Conservation (phyloP, 306 rosid genomes). For the Trifolium fragiferum region DNA sequence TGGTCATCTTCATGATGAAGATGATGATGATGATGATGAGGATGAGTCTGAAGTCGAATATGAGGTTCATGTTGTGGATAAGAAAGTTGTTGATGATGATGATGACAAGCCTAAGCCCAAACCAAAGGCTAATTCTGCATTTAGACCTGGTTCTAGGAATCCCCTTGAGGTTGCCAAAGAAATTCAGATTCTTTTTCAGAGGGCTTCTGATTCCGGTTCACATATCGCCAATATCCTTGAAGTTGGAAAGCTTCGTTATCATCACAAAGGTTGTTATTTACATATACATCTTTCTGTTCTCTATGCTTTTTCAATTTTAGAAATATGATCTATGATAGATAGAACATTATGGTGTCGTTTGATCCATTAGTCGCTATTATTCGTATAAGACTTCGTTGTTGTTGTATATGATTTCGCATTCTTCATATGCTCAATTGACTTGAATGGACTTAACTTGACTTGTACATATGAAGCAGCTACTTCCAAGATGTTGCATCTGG, state of each 20-base stretch:
- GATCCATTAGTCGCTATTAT: too few relatives aligned
- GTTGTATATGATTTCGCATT: neutral
- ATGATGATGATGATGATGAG: neutral
- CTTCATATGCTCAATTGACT: neutral
- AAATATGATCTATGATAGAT: too few relatives aligned
- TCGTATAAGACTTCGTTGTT: too few relatives aligned
- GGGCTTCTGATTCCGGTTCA: constrained; percentile 79
- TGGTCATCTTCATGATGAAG: neutral
- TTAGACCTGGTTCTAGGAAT: constrained; percentile 61
- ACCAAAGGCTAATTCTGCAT: constrained; percentile 62
- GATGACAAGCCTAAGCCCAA: constrained; percentile 38
- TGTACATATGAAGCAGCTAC: constrained; percentile 54
- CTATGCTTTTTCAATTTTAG: neutral
- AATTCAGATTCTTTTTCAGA: constrained; percentile 74
- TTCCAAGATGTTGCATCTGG: constrained; percentile 73
- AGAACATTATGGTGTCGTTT: too few relatives aligned
- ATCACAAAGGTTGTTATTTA: constrained; percentile 52
- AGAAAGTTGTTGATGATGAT: constrained; percentile 69
- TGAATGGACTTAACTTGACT: neutral
- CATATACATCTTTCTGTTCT: neutral
- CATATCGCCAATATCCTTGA: constrained; percentile 78
- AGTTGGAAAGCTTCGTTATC: constrained; percentile 74
- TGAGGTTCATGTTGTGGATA: constrained; percentile 46
- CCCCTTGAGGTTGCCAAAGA: constrained; percentile 73
- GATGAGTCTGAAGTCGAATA: constrained; percentile 50